Base-by-base conservation (phyloP, 495 filamentous ascomycete genomes). In the Penicillium coprophilum region DNA sequence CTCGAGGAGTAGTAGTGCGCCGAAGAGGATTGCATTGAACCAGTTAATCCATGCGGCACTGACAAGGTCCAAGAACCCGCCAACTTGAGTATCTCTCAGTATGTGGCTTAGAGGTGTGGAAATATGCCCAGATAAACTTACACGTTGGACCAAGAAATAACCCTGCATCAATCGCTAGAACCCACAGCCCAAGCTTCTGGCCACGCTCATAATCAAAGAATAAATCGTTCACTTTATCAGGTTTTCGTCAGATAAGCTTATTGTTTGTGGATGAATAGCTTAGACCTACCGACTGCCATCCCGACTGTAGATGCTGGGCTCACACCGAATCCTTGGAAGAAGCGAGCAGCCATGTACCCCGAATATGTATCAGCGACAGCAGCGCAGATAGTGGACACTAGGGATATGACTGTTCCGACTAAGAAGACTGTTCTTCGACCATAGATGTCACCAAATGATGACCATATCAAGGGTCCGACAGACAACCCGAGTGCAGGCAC, bases 171-270 rank as follows among this genome's bases (percentile, higher is more conserved):
- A 85, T 71, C 17, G 82, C 80, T 31, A 86, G 66, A 6, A 84
- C 83, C 84, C 84, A 87, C 31, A 87, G 53, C 1, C 84, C 82
- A n/a, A 86, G 65, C 61, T 85, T 85, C 55, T 81, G 74, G 2
- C 83, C 84, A 10, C 82, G 75, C 62, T 87, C 76, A 46, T 85
- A 76, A 60, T 85, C 81, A 53, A 83, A 86, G 58, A 85, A 87
- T 1, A 85, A 58, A 61, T 78, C 75, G 34, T 68, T 73, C 0
- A 77, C 70, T 74, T 27, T 9, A 3, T 6, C 8, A 6, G 1
- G 57, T 32, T 44, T 27, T 34, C 21, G 21, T 34, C 10, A 39
- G 32, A 24, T 28, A 44, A 10, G 13, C 9, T 7, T n/a, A 19
- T 4, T 21, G 34, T 39, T 15, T 6, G 19, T 0, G 1, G 23